phyloP scores from a whole-genome alignment of 1,284 basidiomycete species.

The Leccinum fallax region DNA sequence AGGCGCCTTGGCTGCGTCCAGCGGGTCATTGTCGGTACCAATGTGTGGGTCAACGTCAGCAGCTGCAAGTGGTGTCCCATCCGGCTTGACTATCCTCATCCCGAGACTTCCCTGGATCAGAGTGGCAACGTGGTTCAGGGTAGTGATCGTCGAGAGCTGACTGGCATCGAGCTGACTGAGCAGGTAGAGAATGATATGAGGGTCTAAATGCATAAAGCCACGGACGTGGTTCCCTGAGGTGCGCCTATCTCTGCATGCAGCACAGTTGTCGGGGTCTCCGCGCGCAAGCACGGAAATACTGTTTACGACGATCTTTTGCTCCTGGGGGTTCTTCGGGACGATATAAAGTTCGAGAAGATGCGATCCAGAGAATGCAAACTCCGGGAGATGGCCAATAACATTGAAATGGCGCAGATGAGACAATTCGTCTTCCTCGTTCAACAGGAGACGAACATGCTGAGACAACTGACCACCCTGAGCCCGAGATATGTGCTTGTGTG shows the following conservation, averaged over 20 bases:
- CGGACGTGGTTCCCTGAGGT: constrained; percentile 10
- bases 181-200: constrained; percentile 18
- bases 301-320: constrained; percentile 10
- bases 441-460: constrained; percentile 4
- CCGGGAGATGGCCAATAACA: constrained; percentile 10
- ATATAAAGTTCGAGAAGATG: constrained; percentile 24
- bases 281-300: constrained; percentile 19
- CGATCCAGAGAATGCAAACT: constrained; percentile 23
- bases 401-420: constrained; percentile 11
- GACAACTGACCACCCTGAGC: neutral
- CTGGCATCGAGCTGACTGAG: neutral
- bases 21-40: neutral
- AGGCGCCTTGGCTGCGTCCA: constrained; percentile 8
- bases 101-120: constrained; percentile 14
- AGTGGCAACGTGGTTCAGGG: constrained; percentile 1
- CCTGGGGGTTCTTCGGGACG: neutral
- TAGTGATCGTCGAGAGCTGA: neutral
- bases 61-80: constrained; percentile 15
- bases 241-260: constrained; percentile 15
- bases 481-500: neutral
- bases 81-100: constrained; percentile 16
- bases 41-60: neutral
- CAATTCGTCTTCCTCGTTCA: neutral
- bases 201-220: constrained; percentile 20
- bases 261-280: constrained; percentile 5